phyloP scores from a whole-genome alignment of 768 basidiomycete species.

The Psilocybe azurescens region DNA sequence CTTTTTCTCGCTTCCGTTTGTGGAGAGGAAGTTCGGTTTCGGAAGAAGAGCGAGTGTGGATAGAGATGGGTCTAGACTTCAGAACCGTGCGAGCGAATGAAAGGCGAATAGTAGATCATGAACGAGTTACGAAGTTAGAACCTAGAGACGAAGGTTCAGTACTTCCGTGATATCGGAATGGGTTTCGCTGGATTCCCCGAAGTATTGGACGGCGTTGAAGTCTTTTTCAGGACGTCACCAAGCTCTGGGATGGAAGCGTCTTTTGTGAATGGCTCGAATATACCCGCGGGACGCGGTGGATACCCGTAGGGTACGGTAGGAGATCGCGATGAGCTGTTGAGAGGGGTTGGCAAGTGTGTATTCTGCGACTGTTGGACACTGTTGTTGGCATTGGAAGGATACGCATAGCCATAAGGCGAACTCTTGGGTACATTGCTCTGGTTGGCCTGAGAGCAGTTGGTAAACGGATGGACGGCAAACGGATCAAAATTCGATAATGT shows the following conservation, averaged over 20 bases:
- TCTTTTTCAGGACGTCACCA: constrained; percentile 18
- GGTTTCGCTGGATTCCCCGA: constrained; percentile 9
- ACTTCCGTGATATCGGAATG: constrained; percentile 12
- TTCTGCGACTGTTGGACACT: constrained; percentile 5
- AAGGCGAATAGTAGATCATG: not conserved
- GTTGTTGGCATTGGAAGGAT: constrained; percentile 15
- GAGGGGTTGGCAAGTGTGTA: not conserved
- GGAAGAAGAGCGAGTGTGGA: not conserved
- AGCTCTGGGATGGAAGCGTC: constrained; percentile 25
- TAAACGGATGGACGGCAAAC: constrained; percentile 35
- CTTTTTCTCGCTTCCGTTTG: not conserved
- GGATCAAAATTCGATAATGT: constrained; percentile 33
- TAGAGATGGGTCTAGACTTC: not conserved
- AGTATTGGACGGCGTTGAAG: not conserved
- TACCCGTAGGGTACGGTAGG: constrained; percentile 13
- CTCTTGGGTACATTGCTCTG: constrained; percentile 9
- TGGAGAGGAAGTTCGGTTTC: not conserved
- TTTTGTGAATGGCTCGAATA: constrained; percentile 23
- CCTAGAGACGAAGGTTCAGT: not conserved
- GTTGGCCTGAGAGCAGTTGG: constrained; percentile 30
- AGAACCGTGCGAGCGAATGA: not conserved
- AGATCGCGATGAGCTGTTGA: constrained; percentile 9
- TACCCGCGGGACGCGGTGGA: constrained; percentile 7
- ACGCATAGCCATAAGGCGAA: constrained; percentile 17
- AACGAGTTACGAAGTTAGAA: not conserved